Base-by-base conservation (phyloP, 495 filamentous ascomycete species). In the Penicillium paradoxum region DNA sequence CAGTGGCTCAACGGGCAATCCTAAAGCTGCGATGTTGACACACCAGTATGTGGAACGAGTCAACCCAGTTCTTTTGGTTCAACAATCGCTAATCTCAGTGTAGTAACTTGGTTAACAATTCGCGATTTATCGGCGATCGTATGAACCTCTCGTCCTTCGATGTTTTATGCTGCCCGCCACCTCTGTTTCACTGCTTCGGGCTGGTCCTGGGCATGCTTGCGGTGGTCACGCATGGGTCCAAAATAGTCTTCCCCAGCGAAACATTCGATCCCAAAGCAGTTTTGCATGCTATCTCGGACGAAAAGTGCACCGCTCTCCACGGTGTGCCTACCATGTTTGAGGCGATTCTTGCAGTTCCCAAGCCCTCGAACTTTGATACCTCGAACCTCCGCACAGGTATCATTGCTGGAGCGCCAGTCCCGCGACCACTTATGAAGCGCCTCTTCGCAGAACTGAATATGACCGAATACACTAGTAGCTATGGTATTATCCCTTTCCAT, bases 311-410 rank as follows among this genome's bases (percentile, higher is more conserved):
- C 0, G 85, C 83, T 0, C 71, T 87, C 1, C 84, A 89, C 60
- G 85, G 85, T 41, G 85, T 89, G 0, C 84, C 85, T 0, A 83
- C 85, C 30, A 89, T 89, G 84, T 85, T 89, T 58, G 83, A 86
- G 61, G 77, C 77, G 2, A 74, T 87, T 18, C 72, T 87, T 38
- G 64, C 66, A n/a, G 61, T 84, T 1, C 73, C 76, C 45, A 75
- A 77, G 49, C 79, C 74, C 13, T 37, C 47, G 13, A 56, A 64
- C 25, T 83, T 81, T 46, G 67, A 75, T 49, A 70, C 72, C 56
- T 69, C 73, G 1, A 67, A 73, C 18, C 68, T 80, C 7, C 73
- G 85, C 32, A 88, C 85, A 0, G 85, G 85, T 5, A 87, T 88
- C 48, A 80, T 86, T 34, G 85, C 84, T 1, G 85, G 85, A 2